phyloP scores from a whole-genome alignment of 176 grass and related monocot genomes.

The Urochloa ruziziensis region DNA sequence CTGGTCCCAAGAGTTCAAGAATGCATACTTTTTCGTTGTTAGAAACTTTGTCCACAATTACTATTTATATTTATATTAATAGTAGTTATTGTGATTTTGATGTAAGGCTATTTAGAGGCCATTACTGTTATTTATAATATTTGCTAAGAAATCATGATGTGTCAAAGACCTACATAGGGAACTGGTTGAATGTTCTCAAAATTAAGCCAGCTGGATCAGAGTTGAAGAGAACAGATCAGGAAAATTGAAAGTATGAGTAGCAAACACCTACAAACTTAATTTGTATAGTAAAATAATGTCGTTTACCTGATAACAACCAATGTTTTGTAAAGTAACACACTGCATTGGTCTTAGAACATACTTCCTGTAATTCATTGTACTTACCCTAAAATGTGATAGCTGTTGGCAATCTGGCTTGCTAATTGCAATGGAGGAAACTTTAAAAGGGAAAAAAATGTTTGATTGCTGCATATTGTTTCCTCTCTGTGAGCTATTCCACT shows the following conservation, averaged over 20 bases:
- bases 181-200: not conserved
- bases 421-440: not conserved
- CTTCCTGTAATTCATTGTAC: not conserved
- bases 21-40: not conserved
- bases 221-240: not conserved
- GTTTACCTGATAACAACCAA: not conserved
- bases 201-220: not conserved
- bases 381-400: not conserved
- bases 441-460: not conserved
- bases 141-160: not conserved
- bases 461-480: not conserved
- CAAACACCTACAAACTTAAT: not conserved
- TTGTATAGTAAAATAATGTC: not conserved
- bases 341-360: not conserved
- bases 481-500: not conserved
- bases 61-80: not conserved
- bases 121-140: not conserved
- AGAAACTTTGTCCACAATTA: not conserved
- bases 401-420: not conserved
- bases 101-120: no score
- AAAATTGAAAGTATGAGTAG: not conserved
- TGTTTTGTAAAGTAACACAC: not conserved
- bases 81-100: not conserved
- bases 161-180: not conserved
- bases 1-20: not conserved